Evolutionary conservation across 2,329 filamentous ascomycete genomes (phyloP).

Genomic region (Pleomassaria siparia): DNA sequence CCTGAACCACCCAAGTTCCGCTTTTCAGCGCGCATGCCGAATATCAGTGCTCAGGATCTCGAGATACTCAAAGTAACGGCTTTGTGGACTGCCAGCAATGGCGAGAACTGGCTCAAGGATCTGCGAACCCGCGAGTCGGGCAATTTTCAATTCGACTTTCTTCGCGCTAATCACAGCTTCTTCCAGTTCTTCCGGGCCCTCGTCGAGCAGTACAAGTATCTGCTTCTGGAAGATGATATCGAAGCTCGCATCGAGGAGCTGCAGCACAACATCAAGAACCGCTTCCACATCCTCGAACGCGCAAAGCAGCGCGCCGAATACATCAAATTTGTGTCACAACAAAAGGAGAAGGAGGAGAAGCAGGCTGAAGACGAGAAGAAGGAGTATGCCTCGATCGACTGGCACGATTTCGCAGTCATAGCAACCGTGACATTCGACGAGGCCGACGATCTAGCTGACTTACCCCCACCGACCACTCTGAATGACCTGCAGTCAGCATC

Average conservation of each 20-base stretch:
- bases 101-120: slow-evolving; percentile 86
- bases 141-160: slow-evolving; percentile 95
- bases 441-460: slow-evolving; percentile 78
- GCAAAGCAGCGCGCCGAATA: slow-evolving; percentile 88
- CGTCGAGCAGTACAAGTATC: slow-evolving; percentile 87
- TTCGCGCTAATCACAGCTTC: slow-evolving; percentile 91
- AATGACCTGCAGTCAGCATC: slow-evolving; percentile 93
- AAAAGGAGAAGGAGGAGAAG: slow-evolving; percentile 87
- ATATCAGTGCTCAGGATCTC: slow-evolving; percentile 92
- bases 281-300: slow-evolving; percentile 75
- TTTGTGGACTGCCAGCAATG: slow-evolving; percentile 89
- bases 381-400: slow-evolving; percentile 85
- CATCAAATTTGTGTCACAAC: slow-evolving; percentile 77
- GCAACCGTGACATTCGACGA: slow-evolving; percentile 94
- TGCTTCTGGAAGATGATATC: slow-evolving; percentile 73
- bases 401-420: slow-evolving; percentile 95
- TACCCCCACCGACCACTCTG: slow-evolving; percentile 85
- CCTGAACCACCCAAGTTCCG: slow-evolving; percentile 83
- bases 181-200: slow-evolving; percentile 94
- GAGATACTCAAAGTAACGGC: slow-evolving; percentile 75
- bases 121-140: slow-evolving; percentile 84
- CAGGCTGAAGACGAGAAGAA: slow-evolving; percentile 78
- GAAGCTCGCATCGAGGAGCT: slow-evolving; percentile 73
- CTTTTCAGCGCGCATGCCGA: slow-evolving; percentile 95
- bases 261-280: slow-evolving; percentile 73